Evolutionary conservation across 2,329 filamentous ascomycete species (phyloP).

Genomic region (Ascochyta koolunga): DNA sequence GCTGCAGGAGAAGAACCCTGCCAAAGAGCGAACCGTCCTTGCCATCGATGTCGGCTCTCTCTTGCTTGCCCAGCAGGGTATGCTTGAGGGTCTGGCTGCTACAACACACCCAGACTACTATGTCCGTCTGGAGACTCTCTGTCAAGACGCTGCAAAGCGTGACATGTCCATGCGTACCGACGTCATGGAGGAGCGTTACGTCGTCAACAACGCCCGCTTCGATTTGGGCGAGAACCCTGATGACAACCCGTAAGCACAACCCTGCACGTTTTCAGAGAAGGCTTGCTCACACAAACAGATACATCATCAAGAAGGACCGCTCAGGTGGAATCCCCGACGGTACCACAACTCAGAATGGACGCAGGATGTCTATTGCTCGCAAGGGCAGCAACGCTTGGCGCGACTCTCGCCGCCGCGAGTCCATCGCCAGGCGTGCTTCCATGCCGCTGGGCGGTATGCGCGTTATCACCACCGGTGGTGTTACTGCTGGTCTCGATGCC

Average conservation of each 20-base stretch:
- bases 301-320: conserved; percentile 70
- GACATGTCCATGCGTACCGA: conserved; percentile 79
- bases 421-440: conserved; percentile 76
- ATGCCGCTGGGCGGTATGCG: conserved; percentile 72
- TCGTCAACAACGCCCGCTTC: conserved; percentile 90
- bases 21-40: conserved; percentile 79
- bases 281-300: conserved; percentile 65
- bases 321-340: conserved; percentile 62
- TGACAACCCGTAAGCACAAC: conserved; percentile 61
- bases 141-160: conserved; percentile 73
- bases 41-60: conserved; percentile 81
- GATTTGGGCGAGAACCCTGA: conserved; percentile 78
- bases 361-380: conserved; percentile 58
- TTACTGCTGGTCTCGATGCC: conserved; percentile 82
- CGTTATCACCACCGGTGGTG: conserved; percentile 80
- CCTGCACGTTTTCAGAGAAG: not conserved
- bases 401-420: conserved; percentile 78
- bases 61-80: conserved; percentile 76
- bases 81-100: conserved; percentile 78
- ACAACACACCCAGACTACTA: conserved; percentile 83
- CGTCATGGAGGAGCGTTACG: conserved; percentile 82
- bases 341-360: conserved; percentile 43
- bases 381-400: conserved; percentile 87
- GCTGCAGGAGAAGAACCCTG: conserved; percentile 78
- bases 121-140: conserved; percentile 80